Base-by-base conservation (phyloP, 2,329 filamentous ascomycete genomes). In the Cadophora gregata region DNA sequence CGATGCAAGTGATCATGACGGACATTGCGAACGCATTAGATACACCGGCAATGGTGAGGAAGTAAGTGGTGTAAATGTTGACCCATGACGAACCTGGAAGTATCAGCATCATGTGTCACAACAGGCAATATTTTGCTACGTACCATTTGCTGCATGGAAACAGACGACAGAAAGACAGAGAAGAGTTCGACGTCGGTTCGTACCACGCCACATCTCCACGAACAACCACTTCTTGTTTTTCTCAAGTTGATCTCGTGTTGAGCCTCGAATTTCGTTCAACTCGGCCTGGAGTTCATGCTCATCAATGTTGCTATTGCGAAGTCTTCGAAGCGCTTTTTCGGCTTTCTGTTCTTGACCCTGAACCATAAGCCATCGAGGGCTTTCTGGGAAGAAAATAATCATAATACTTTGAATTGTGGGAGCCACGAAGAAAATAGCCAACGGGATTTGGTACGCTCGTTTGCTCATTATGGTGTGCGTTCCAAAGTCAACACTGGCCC, bases 261-360 rank as follows among this genome's bases (percentile, higher is more conserved):
- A 63, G 9, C 51, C 63, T 14, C 56, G 53, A 58, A 68, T 70
- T 29, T 68, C 66, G 29, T 60, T 63, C 14, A 68, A 53, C 66
- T 68, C 68, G n/a, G 65, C 68, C 42, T 66, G 62, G 25, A 68
- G 58, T 51, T 66, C 60, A n/a, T 62, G 50, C 50, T 68, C 68
- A 10, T 68, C 64, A 61, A 68, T 67, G 12, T 42, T 36, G 9
- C 38, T 60, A 16, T 58, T 60, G 45, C 68, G 63, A 8, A 70
- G 63, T 42, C 53, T 63, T 21, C 70, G 59, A 66, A 91, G 81
- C 3, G 85, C 82, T 8, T 80, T 77, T 21, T 84, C 77, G 0
- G 85, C 86, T 68, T 88, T 81, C 25, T 87, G 84, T 19, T 84
- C 80, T 29, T 83, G 83, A 64, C 85, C 83, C 59, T 86, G 81